Evolutionary conservation across 441 rosid genomes (phyloP), one percentile per base, ranked within the genome.

Genomic region (Erodium trifolium): DNA sequence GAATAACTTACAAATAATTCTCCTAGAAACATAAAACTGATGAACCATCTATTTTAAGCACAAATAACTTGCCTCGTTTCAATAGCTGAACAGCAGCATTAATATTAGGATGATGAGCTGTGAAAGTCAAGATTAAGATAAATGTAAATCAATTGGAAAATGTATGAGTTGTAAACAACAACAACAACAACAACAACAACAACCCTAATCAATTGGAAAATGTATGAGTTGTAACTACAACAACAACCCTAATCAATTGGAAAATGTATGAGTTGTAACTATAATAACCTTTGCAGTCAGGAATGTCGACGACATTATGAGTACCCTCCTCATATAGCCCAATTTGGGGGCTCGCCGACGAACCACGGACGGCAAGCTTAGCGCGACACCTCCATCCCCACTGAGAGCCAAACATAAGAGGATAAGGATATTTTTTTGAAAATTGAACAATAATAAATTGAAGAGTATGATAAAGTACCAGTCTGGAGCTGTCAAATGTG

Each of bases 331-430:
- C 73, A 66, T 93, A 93, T 49, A 93, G 85, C 17, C 98, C 97
- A 72, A 93, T 88, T 70, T 91, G 77, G 68, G 88, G 93, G 72
- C 82, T 78, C 62, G 34, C 71, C 0, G 88, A 75, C 2, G 90
- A 70, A 31, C 98, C 97, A 14, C 98, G 96, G 71, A 91, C 84
- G 2, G 96, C 98, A 29, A 93, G 69, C 71, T 93, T 93, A 4
- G 98, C 97, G 49, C 96, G 86, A 74, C 97, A 89, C 68, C 97
- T 82, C 98, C 96, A 93, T 72, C 86, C 98, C 87, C 92, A 86
- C 94, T 93, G 85, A 31, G 45, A 17, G 51, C 11, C 47, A 77
- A 70, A 63, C 73, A 18, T 23, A 23, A 23, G 0, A 23, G 27
- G 49, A 19, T 27, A 35, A 43, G 18, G 51, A 5, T 10, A 14